Percentiles rank a stretch among this genome's conserved stretches.
Conservation (phyloP, 495 filamentous ascomycete genomes). For the Neurospora africana region DNA sequence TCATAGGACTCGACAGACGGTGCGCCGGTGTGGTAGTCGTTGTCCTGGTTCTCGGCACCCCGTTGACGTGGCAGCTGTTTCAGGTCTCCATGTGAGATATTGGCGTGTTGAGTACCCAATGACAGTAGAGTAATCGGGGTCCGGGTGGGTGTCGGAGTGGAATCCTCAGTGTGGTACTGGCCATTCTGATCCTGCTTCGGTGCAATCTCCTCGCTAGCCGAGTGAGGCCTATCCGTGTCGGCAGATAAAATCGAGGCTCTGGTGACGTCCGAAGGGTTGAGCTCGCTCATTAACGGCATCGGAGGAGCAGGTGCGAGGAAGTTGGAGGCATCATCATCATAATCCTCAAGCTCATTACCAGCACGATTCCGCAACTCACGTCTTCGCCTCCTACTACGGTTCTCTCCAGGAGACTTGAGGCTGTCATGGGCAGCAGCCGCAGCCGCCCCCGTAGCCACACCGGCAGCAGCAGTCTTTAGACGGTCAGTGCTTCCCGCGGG, state of each 20-base stretch:
- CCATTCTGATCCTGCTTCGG: slow-evolving; percentile 16
- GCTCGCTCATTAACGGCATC: slow-evolving; percentile 77
- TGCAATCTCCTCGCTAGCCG: slow-evolving; percentile 45
- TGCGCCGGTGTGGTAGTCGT: slow-evolving; percentile 34
- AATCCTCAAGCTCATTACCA: slow-evolving; percentile 20
- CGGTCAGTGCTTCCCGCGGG: slow-evolving; percentile 28
- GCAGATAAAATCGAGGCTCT: slow-evolving; percentile 81
- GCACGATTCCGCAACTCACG: slow-evolving; percentile 30
- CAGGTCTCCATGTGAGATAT: slow-evolving; percentile 41
- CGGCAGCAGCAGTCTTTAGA: slow-evolving; percentile 28
- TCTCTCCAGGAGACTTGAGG: slow-evolving; percentile 31
- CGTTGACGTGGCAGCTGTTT: slow-evolving; percentile 32
- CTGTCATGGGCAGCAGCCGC: slow-evolving; percentile 22
- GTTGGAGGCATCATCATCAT: slow-evolving; percentile 30
- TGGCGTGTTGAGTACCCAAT: slow-evolving; percentile 39
- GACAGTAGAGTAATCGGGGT: slow-evolving; percentile 29
- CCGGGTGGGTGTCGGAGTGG: slow-evolving; percentile 32
- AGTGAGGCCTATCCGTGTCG: slow-evolving; percentile 60
- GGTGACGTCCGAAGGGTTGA: slow-evolving; percentile 75
- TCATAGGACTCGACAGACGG: slow-evolving; percentile 26
- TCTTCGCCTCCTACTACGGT: slow-evolving; percentile 33
- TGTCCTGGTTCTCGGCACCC: slow-evolving; percentile 22
- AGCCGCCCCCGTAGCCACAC: slow-evolving; percentile 23
- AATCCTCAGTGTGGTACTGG: slow-evolving; percentile 12
- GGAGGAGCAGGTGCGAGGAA: slow-evolving; percentile 43